Percentiles rank a stretch among this genome's conserved stretches.
These are phyloP conservation scores for Ophiostoma tasmaniense DNA, from an alignment of 2,329 filamentous ascomycete genomes.

Conservation along the genomic window DNA sequence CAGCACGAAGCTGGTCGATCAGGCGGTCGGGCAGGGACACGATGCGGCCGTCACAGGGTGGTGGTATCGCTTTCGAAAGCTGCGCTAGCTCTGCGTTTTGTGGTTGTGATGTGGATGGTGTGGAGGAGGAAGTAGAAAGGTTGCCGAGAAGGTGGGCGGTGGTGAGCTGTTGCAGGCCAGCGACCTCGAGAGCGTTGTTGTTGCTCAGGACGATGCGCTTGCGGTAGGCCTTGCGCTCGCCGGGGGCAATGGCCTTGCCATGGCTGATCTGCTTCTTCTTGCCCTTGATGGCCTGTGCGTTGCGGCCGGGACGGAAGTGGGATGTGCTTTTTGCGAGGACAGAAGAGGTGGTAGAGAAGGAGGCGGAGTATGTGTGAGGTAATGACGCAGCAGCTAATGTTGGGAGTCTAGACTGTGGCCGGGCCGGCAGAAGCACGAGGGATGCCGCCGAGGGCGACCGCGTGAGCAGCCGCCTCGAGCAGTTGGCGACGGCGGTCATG, in stretches of 20 bases:
- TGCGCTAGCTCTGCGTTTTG: not conserved
- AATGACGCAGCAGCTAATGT: not conserved
- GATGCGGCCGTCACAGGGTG: conserved; percentile 55
- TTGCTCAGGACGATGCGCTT: conserved; percentile 91
- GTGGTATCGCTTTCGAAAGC: conserved; percentile 16
- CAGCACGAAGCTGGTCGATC: conserved; percentile 71
- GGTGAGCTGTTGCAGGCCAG: conserved; percentile 55
- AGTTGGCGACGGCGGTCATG: conserved; percentile 17
- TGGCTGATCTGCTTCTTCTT: conserved; percentile 30
- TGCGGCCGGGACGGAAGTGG: conserved; percentile 29
- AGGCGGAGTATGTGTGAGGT: not conserved
- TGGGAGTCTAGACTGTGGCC: conserved; percentile 5
- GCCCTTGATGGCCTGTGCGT: conserved; percentile 23
- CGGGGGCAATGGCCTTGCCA: conserved; percentile 53
- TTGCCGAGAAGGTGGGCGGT: conserved; percentile 31
- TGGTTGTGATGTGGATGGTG: not conserved
- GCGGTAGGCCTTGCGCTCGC: conserved; percentile 78
- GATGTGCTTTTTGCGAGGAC: conserved; percentile 7
- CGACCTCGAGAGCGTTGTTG: conserved; percentile 77
- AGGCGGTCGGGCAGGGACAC: conserved; percentile 59
- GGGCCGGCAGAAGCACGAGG: conserved; percentile 10
- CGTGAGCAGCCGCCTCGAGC: conserved; percentile 18
- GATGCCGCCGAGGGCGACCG: conserved; percentile 12
- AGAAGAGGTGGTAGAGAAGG: conserved; percentile 31
- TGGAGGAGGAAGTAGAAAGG: not conserved